These are phyloP conservation scores for Sporothrix euskadiensis DNA, from an alignment of 2,329 filamentous ascomycete species.

Conservation along the genomic window DNA sequence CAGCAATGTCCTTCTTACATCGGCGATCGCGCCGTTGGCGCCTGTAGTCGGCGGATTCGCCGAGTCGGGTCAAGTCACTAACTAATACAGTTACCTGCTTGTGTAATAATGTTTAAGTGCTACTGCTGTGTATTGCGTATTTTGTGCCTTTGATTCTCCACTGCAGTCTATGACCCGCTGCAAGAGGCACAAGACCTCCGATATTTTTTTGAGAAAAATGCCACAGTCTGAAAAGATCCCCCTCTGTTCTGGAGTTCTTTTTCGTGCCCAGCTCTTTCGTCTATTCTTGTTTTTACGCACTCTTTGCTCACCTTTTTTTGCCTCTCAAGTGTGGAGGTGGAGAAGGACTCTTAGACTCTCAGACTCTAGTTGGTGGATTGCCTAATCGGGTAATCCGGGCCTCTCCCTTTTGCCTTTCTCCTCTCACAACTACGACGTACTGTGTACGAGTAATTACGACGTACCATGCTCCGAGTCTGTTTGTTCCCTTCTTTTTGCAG, in stretches of 20 bases:
- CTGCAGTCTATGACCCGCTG: not conserved
- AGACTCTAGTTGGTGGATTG: slow-evolving; percentile 17
- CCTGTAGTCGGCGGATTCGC: not conserved
- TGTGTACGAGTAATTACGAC: not conserved
- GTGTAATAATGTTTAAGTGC: not conserved
- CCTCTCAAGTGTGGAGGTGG: slow-evolving; percentile 6
- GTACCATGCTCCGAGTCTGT: not conserved
- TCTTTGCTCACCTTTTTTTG: not conserved
- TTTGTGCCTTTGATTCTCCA: not conserved
- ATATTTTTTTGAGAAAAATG: not conserved
- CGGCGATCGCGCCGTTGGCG: slow-evolving; percentile 3
- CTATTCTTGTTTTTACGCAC: not conserved
- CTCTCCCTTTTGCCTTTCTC: not conserved
- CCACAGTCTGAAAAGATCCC: not conserved
- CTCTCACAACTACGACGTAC: not conserved
- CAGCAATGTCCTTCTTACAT: not conserved
- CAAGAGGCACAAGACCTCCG: not conserved
- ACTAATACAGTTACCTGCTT: not conserved
- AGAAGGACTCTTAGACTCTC: not conserved
- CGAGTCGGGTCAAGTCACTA: not conserved
- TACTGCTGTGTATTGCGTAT: not conserved
- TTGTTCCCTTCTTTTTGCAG: not conserved
- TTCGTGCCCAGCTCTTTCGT: not conserved
- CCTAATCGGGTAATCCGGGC: slow-evolving; percentile 30
- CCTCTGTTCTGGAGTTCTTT: not conserved